Base-by-base conservation (phyloP, 768 basidiomycete genomes). In the Leccinum obscurum region DNA sequence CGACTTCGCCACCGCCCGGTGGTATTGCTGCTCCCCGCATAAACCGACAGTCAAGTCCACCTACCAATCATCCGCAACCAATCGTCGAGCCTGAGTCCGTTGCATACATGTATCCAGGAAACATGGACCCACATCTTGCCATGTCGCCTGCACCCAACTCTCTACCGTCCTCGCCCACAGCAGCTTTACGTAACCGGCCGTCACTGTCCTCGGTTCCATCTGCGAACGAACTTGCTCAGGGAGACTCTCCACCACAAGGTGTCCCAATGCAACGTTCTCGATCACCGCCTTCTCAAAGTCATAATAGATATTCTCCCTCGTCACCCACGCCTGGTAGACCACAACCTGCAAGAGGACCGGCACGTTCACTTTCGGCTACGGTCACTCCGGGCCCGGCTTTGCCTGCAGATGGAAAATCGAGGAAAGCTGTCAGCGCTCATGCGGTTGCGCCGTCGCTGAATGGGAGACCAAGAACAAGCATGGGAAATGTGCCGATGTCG, bases 311-410 rank as follows among this genome's bases (percentile, higher is more conserved):
- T 68, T 72, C 77, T 52, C 62, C 77, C 55, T 57, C 70, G 3
- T 60, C 70, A 22, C 60, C 73, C 5, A 54, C 48, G 26, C 66
- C 74, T 37, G 67, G 68, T 26, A 66, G 67, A 53, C 26, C 52
- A 17, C 65, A 64, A 56, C 50, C 73, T 24, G 69, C 65, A n/a
- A 80, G 83, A 61, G 66, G 75, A n/a, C 80, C 87, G 2, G 75
- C 77, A n/a, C 85, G 91, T 35, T 93, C 91, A 28, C 66, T 88
- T 51, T 92, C 90, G 1, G 90, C 90, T 9, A 88, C 83, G 30
- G 88, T 82, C 6, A 68, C 73, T 20, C 72, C 80, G 4, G 74
- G 77, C 11, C 66, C 77, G 20, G 71, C 68, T 14, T 52, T 66
- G 72, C 34, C 80, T 70, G 20, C 71, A 63, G 67, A 86, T 68